phyloP scores from a whole-genome alignment of 768 basidiomycete species.

The Amanita molliuscula region DNA sequence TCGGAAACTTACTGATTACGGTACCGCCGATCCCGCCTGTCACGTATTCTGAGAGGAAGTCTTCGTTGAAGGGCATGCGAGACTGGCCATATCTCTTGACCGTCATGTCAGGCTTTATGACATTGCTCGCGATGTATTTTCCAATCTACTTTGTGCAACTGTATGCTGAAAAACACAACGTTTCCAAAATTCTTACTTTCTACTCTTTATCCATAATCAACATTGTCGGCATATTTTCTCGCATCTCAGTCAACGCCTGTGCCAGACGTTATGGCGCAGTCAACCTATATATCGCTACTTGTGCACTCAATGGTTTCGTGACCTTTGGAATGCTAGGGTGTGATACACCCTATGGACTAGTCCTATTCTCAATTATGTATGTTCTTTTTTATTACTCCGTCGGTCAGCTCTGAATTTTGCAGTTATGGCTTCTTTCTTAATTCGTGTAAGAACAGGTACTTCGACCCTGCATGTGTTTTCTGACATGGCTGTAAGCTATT shows the following conservation, averaged over 20 bases:
- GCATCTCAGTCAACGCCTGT: conserved; percentile 1
- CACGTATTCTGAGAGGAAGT: not conserved
- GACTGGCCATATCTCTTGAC: conserved; percentile 7
- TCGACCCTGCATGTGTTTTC: not conserved
- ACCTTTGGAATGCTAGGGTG: conserved; percentile 4
- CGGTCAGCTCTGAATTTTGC: not conserved
- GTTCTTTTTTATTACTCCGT: not conserved
- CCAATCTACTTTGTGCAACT: conserved; percentile 8
- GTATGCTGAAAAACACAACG: conserved; percentile 2
- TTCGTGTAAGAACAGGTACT: conserved; percentile 1
- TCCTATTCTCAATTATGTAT: conserved; percentile 3
- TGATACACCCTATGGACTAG: conserved; percentile 2
- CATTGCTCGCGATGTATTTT: conserved; percentile 5
- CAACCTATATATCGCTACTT: conserved; percentile 2
- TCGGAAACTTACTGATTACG: conserved; percentile 5
- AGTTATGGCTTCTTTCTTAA: conserved; percentile 7
- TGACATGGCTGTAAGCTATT: conserved; percentile 2
- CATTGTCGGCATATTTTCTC: not conserved
- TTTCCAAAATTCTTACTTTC: conserved; percentile 4
- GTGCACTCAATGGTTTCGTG: not conserved
- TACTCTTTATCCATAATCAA: conserved; percentile 5
- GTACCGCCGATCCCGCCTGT: not conserved
- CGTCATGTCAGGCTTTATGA: not conserved
- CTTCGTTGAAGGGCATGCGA: not conserved
- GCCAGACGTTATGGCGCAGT: conserved; percentile 1